Percentiles rank a stretch among this genome's conserved stretches.
These are phyloP conservation scores for Zymoseptoria brevis DNA, from an alignment of 2,329 filamentous ascomycete genomes.

Conservation along the genomic window DNA sequence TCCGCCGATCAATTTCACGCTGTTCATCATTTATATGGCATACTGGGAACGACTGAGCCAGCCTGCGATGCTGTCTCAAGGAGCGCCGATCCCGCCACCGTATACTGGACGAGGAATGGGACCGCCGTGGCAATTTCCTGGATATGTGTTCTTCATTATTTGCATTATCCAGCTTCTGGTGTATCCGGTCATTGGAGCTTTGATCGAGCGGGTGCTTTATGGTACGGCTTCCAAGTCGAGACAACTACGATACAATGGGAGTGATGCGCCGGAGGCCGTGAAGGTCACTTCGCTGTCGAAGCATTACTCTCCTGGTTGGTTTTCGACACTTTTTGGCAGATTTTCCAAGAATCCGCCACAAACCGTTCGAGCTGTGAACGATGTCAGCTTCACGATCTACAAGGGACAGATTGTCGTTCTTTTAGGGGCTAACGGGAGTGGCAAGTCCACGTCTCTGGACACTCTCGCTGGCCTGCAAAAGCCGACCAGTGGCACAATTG, in stretches of 20 bases:
- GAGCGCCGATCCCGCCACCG: constrained; percentile 43
- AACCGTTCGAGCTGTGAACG: constrained; percentile 70
- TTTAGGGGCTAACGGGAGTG: constrained; percentile 78
- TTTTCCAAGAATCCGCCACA: constrained; percentile 47
- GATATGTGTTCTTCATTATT: constrained; percentile 71
- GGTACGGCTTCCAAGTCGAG: constrained; percentile 57
- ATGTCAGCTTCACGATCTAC: constrained; percentile 61
- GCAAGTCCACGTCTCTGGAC: constrained; percentile 82
- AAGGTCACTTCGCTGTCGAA: constrained; percentile 69
- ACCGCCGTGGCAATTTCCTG: constrained; percentile 56
- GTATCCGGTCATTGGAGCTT: constrained; percentile 67
- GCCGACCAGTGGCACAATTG: constrained; percentile 65
- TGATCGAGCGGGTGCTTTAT: constrained; percentile 66
- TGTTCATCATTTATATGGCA: constrained; percentile 70
- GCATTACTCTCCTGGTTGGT: constrained; percentile 60
- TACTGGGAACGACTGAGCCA: constrained; percentile 60
- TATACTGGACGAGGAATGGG: background rate
- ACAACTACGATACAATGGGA: constrained; percentile 33
- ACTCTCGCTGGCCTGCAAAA: constrained; percentile 74
- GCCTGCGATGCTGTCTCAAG: constrained; percentile 53
- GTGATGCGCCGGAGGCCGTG: constrained; percentile 47
- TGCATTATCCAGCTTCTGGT: constrained; percentile 67
- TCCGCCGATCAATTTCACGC: constrained; percentile 80
- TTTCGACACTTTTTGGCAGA: constrained; percentile 43
- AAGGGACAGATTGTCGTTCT: constrained; percentile 79